Conservation (phyloP, 768 basidiomycete genomes). For the Saitozyma sp. region DNA sequence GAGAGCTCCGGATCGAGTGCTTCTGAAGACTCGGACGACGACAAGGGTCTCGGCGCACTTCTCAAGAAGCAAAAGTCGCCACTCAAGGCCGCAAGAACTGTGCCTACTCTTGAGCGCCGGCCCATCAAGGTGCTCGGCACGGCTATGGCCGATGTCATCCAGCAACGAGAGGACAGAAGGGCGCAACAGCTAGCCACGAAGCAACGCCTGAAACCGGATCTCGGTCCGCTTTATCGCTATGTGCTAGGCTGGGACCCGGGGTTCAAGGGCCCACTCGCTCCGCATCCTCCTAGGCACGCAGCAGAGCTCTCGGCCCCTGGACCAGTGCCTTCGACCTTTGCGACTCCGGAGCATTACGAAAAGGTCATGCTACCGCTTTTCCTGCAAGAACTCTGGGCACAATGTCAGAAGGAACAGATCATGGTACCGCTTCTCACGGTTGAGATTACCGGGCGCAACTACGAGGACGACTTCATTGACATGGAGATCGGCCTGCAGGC, state of each 20-base stretch:
- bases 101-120: conserved; percentile 24
- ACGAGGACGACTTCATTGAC: conserved; percentile 79
- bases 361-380: conserved; percentile 79
- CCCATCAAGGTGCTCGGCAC: conserved; percentile 27
- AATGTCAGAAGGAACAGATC: conserved; percentile 75
- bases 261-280: conserved; percentile 58
- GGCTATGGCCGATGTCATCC: conserved; percentile 17
- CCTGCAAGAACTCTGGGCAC: conserved; percentile 86
- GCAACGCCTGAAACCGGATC: conserved; percentile 76
- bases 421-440: conserved; percentile 58
- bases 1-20: conserved; percentile 40
- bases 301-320: conserved; percentile 33
- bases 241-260: conserved; percentile 86
- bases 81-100: conserved; percentile 47
- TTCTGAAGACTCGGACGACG: conserved; percentile 43
- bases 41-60: conserved; percentile 58
- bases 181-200: conserved; percentile 66
- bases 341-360: conserved; percentile 67
- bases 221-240: conserved; percentile 71
- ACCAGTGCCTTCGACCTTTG: conserved; percentile 67
- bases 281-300: conserved; percentile 61
- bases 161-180: conserved; percentile 59
- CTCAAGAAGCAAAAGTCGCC: conserved; percentile 65
- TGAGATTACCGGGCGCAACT: conserved; percentile 68
- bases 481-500: conserved; percentile 65